Evolutionary conservation across 495 filamentous ascomycete genomes (phyloP).

Genomic region (Trichoderma virens): DNA sequence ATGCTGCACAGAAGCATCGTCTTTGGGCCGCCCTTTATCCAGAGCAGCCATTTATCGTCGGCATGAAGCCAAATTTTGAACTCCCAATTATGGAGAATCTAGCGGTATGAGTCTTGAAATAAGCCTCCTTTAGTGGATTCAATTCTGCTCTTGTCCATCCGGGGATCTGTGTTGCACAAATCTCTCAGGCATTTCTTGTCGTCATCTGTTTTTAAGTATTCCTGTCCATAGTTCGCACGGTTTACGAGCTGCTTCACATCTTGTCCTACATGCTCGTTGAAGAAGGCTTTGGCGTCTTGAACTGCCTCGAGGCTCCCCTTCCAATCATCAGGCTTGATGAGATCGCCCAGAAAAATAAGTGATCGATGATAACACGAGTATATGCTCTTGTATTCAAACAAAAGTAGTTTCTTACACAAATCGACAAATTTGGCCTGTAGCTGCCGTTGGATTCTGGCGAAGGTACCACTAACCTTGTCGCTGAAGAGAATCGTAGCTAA

Average conservation of each 20-base stretch:
- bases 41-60: slow-evolving; percentile 18
- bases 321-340: slow-evolving; percentile 19
- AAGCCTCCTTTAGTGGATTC: slow-evolving; percentile 34
- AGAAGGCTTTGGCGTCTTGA: slow-evolving; percentile 16
- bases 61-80: slow-evolving; percentile 25
- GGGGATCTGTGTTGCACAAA: slow-evolving; percentile 25
- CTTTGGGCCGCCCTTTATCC: slow-evolving; percentile 36
- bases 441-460: slow-evolving; percentile 7
- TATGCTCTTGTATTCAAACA: slow-evolving; percentile 29
- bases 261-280: slow-evolving; percentile 10
- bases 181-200: slow-evolving; percentile 18
- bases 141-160: slow-evolving; percentile 30
- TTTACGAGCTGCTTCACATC: slow-evolving; percentile 10
- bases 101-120: slow-evolving; percentile 35
- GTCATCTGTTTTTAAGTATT: neutral
- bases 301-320: slow-evolving; percentile 19
- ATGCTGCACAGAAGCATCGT: slow-evolving; percentile 42
- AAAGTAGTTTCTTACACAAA: slow-evolving; percentile 24
- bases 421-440: slow-evolving; percentile 16
- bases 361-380: slow-evolving; percentile 25
- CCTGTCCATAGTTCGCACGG: slow-evolving; percentile 7
- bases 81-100: slow-evolving; percentile 30
- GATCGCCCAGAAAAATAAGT: slow-evolving; percentile 18
- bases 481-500: slow-evolving; percentile 20
- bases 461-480: neutral